phyloP scores from a whole-genome alignment of 1,284 basidiomycete species.

The Tilletiopsis washingtonensis region DNA sequence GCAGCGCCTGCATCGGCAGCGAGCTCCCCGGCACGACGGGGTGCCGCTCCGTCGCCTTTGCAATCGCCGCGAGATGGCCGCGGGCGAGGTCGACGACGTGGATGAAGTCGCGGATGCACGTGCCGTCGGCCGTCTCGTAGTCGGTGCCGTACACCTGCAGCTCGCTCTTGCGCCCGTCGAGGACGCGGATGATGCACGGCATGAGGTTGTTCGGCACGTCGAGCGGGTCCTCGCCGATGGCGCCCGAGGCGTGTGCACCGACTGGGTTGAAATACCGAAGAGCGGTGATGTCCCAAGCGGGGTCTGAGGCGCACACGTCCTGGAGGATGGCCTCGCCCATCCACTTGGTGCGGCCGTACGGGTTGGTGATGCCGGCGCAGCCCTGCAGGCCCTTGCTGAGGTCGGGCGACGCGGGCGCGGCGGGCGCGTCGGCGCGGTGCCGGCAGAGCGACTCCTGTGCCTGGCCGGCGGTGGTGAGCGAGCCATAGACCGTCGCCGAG shows the following conservation, averaged over 20 bases:
- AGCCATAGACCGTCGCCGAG: no score
- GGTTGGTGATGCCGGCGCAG: background rate
- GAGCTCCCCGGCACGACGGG: no score
- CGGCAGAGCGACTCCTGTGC: no score
- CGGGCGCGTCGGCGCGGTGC: no score
- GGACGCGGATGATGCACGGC: background rate
- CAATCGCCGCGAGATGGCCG: background rate
- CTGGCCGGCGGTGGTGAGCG: no score
- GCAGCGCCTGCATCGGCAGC: no score
- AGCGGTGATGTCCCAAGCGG: background rate
- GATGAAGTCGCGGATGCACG: conserved; percentile 1
- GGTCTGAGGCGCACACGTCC: background rate
- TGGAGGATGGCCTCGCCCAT: background rate
- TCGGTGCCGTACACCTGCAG: background rate
- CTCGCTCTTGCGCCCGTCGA: background rate
- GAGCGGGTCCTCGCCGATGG: conserved; percentile 1
- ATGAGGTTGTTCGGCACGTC: conserved; percentile 1
- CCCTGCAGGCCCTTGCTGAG: background rate
- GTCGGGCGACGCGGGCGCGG: no score
- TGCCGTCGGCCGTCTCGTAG: background rate
- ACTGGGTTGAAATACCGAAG: conserved; percentile 4
- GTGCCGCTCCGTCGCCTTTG: no score
- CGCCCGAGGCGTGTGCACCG: background rate
- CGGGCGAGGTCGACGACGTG: background rate
- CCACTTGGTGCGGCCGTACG: conserved; percentile 1